Evolutionary conservation across 1,284 basidiomycete genomes (phyloP).

Genomic region (Mycosarcoma maydis): DNA sequence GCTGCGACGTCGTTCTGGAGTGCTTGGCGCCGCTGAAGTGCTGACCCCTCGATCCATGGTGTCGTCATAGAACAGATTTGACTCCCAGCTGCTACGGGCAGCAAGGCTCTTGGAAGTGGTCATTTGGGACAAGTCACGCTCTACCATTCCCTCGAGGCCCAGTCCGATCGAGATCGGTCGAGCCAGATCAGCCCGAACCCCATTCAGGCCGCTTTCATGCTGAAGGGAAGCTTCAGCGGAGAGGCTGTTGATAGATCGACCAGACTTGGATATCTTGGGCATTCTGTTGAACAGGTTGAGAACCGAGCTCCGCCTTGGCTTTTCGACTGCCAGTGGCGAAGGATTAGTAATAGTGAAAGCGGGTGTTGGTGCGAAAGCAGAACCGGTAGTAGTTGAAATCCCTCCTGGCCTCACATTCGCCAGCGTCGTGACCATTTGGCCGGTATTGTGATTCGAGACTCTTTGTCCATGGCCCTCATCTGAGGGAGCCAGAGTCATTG

Average conservation of each 20-base stretch:
- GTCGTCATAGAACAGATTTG: conserved; percentile 50
- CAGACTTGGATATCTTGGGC: conserved; percentile 13
- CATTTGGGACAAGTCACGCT: conserved; percentile 40
- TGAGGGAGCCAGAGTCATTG: conserved; percentile 35
- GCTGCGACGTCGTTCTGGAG: conserved; percentile 22
- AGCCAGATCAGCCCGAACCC: conserved; percentile 1
- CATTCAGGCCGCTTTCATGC: neutral
- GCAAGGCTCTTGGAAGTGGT: conserved; percentile 37
- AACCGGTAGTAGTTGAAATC: neutral
- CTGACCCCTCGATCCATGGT: conserved; percentile 25
- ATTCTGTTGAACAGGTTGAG: conserved; percentile 23
- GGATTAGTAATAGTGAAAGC: conserved; percentile 34
- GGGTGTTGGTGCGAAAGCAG: conserved; percentile 7
- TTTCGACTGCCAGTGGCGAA: conserved; percentile 30
- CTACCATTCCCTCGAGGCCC: conserved; percentile 39
- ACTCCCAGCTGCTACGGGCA: conserved; percentile 55
- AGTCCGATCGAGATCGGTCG: conserved; percentile 36
- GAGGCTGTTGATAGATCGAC: conserved; percentile 20
- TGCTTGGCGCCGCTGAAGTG: conserved; percentile 18
- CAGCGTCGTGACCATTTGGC: conserved; percentile 17
- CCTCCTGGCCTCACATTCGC: conserved; percentile 9
- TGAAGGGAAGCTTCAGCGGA: conserved; percentile 1
- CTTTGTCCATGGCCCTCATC: conserved; percentile 20
- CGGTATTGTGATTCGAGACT: conserved; percentile 4
- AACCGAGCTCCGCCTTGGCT: conserved; percentile 27